Base-by-base conservation (phyloP, 1,284 basidiomycete species). In the Gymnopus androsaceus region DNA sequence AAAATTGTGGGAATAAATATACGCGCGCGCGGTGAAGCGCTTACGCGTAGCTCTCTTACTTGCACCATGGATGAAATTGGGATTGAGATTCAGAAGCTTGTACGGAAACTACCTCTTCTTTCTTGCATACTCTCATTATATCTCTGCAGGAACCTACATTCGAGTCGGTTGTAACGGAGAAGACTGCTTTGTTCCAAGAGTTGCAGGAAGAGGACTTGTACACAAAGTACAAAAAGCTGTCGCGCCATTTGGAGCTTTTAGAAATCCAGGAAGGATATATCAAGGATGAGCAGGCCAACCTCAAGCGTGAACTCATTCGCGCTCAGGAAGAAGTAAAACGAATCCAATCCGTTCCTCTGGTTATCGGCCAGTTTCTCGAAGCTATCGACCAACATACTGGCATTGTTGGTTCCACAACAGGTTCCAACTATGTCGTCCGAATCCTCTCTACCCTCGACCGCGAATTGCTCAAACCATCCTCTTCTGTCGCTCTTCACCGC, bases 321-420 rank as follows among this genome's bases (percentile, higher is more conserved):
- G 97, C 97, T 1, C 96, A 99, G 68, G 97, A 99, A 73, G 97
- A 99, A 77, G 97, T 99, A 66, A 98, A 98, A 77, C 90, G 97
- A 55, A 99, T 99, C 69, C 95, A 99, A 76, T 94, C 93, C 48
- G 97, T 99, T 3, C 97, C 97, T 0, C 87, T 99, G n/a, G 97
- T 99, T 67, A 99, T 99, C 66, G 97, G 97, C 51, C 97, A 99
- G 72, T 99, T 99, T 80, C 84, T 99, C 41, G 97, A 99, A 74
- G 93, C 97, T 54, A 98, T 99, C 71, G 97, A 99, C 78, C 94
- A 98, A 72, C 88, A 92, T 67, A 95, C 96, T 19, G 95, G 92
- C 58, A 99, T 99, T 63, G 97, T 99, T 19, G 97, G 96, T 36
- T 95, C 93, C 27, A 99, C 97, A 0, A 99, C 97, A 8, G 96